phyloP scores from a whole-genome alignment of 352 stramenopile genomes.

The Pythium phragmitis region DNA sequence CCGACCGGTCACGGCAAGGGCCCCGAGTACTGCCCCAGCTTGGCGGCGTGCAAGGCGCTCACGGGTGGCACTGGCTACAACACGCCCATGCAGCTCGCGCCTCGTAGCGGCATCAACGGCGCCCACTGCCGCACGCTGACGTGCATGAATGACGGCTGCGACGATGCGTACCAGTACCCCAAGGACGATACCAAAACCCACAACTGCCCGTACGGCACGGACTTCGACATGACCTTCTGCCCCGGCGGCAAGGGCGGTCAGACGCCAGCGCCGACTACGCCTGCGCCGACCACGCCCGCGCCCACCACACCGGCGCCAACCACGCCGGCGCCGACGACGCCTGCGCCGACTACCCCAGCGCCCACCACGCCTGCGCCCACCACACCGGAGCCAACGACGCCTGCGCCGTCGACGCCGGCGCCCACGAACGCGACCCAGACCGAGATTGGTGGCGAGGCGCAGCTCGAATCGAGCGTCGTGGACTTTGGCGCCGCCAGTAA shows the following conservation, averaged over 20 bases:
- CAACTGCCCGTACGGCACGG: constrained; percentile 32
- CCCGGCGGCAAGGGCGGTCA: constrained; percentile 21
- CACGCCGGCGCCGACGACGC: constrained; percentile 13
- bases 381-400: constrained; percentile 12
- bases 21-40: constrained; percentile 28
- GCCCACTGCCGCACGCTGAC: constrained; percentile 32
- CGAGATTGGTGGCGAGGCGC: not conserved
- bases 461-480: constrained; percentile 8
- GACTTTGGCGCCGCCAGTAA: constrained; percentile 8
- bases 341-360: constrained; percentile 20
- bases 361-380: constrained; percentile 6
- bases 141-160: constrained; percentile 31
- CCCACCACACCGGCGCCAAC: constrained; percentile 29
- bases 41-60: constrained; percentile 26
- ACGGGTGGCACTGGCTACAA: constrained; percentile 33
- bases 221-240: constrained; percentile 41
- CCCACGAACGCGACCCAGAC: constrained; percentile 11
- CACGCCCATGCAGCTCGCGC: constrained; percentile 26
- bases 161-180: constrained; percentile 36
- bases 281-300: constrained; percentile 13
- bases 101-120: constrained; percentile 12
- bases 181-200: constrained; percentile 47
- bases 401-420: constrained; percentile 10
- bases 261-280: constrained; percentile 23
- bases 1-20: constrained; percentile 15